phyloP scores from a whole-genome alignment of 108 stramenopile species.

The Pseudonitzschia multistriata region DNA sequence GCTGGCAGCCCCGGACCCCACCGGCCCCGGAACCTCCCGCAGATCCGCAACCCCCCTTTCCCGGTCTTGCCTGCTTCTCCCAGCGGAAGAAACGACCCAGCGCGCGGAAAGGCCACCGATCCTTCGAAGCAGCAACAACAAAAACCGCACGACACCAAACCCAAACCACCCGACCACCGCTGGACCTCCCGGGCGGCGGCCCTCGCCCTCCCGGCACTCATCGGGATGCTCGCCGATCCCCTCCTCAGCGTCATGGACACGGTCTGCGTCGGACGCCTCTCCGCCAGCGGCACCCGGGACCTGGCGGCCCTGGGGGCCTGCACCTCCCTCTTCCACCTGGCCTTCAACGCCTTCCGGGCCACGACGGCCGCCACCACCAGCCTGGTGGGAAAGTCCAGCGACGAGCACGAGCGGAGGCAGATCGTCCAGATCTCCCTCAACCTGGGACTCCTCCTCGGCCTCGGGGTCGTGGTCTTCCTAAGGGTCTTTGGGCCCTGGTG shows the following conservation, averaged over 20 bases:
- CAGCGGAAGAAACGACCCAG: too few relatives aligned
- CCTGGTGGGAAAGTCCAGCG: constrained; percentile 46
- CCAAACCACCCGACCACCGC: neutral
- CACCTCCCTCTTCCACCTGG: constrained; percentile 78
- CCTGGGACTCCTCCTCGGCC: constrained; percentile 43
- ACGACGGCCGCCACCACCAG: constrained; percentile 68
- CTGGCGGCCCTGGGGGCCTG: constrained; percentile 79
- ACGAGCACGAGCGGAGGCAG: constrained; percentile 22
- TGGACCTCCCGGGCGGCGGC: constrained; percentile 30
- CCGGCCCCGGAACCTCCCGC: too few relatives aligned
- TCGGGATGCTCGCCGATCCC: constrained; percentile 75
- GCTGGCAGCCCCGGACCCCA: too few relatives aligned
- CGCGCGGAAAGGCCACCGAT: too few relatives aligned
- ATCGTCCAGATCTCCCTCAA: constrained; percentile 36
- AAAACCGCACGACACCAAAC: too few relatives aligned
- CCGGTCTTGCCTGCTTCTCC: too few relatives aligned
- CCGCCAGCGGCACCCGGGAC: constrained; percentile 26
- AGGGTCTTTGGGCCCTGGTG: constrained; percentile 29
- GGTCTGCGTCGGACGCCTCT: constrained; percentile 63
- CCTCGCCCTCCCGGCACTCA: constrained; percentile 53
- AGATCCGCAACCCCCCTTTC: too few relatives aligned
- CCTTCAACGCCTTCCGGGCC: constrained; percentile 79
- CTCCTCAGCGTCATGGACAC: constrained; percentile 79
- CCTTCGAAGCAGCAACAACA: too few relatives aligned
- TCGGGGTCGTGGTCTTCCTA: constrained; percentile 31